Percentiles rank a stretch among this genome's conserved stretches.
These are phyloP conservation scores for Silene noctiflora DNA, from an alignment of 179 eudicot genomes.

Conservation along the genomic window DNA sequence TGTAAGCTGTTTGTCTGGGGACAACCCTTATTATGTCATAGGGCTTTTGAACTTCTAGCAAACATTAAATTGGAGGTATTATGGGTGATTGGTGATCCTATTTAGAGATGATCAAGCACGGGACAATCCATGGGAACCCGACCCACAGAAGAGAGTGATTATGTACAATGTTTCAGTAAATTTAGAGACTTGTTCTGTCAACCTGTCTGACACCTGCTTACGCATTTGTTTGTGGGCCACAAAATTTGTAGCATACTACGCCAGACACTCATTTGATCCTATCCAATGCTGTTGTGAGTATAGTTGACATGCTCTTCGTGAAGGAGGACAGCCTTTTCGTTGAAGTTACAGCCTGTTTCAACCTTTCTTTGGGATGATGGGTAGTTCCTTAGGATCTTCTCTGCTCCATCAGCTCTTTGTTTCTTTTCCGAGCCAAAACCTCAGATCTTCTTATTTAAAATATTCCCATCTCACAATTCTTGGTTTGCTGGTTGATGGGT, in stretches of 20 bases:
- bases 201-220: background rate
- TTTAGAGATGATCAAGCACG: background rate
- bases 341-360: background rate
- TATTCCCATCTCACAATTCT: background rate
- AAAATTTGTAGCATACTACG: background rate
- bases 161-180: background rate
- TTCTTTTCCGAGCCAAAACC: background rate
- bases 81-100: background rate
- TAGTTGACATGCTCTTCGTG: background rate
- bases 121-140: background rate
- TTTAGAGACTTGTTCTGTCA: background rate
- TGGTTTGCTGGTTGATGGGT: background rate
- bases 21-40: background rate
- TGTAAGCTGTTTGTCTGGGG: constrained; percentile 10
- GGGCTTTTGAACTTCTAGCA: background rate
- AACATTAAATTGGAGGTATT: background rate
- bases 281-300: background rate
- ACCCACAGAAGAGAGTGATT: background rate
- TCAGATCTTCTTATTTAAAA: background rate
- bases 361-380: background rate
- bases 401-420: background rate
- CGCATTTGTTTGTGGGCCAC: background rate
- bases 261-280: background rate
- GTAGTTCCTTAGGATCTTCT: background rate
- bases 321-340: background rate